phyloP scores from a whole-genome alignment of 108 stramenopile genomes.

The Bacterosira constricta region DNA sequence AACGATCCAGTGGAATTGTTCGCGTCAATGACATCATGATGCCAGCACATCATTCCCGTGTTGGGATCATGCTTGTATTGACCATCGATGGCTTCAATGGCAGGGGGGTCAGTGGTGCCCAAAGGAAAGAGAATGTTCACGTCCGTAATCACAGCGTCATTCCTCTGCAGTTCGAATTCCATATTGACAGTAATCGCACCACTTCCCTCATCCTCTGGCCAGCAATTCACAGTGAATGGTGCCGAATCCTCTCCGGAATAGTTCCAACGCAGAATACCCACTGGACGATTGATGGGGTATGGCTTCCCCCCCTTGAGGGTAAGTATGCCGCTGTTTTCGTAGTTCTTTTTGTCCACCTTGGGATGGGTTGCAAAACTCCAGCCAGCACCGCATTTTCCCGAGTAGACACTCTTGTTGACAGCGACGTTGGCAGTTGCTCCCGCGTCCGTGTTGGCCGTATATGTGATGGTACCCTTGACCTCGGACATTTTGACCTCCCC shows the following conservation, averaged over 20 bases:
- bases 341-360: slow-evolving; percentile 94
- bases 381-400: slow-evolving; percentile 47
- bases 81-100: slow-evolving; percentile 89
- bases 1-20: slow-evolving; percentile 86
- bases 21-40: slow-evolving; percentile 90
- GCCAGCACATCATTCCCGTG: slow-evolving; percentile 94
- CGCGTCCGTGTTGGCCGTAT: slow-evolving; percentile 96
- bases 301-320: slow-evolving; percentile 94
- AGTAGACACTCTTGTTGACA: slow-evolving; percentile 82
- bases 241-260: slow-evolving; percentile 86
- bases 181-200: slow-evolving; percentile 95
- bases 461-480: slow-evolving; percentile 95
- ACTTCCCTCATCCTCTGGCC: slow-evolving; percentile 96
- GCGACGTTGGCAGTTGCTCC: slow-evolving; percentile 82
- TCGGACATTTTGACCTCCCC: slow-evolving; percentile 91
- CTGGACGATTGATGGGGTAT: slow-evolving; percentile 91
- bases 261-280: slow-evolving; percentile 95
- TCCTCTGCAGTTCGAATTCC: slow-evolving; percentile 90
- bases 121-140: slow-evolving; percentile 94
- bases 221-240: slow-evolving; percentile 97
- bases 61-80: slow-evolving; percentile 91
- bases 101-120: slow-evolving; percentile 86
- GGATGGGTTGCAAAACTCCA: slow-evolving; percentile 97
- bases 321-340: slow-evolving; percentile 87
- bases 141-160: slow-evolving; percentile 84